These are phyloP conservation scores for Phaffia rhodozyma DNA, from an alignment of 1,284 basidiomycete genomes.

Conservation along the genomic window DNA sequence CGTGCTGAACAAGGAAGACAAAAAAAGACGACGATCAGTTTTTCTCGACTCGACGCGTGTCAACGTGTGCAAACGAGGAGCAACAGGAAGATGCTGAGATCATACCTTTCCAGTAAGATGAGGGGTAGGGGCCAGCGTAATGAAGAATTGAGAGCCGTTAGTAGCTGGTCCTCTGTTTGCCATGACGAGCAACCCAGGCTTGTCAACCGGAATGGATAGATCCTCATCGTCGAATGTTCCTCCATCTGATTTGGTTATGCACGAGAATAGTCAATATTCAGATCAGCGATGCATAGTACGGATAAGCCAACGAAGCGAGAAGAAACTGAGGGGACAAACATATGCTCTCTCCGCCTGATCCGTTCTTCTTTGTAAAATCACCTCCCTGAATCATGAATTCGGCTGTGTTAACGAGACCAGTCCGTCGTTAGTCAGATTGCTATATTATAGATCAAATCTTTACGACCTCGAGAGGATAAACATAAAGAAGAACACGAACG, in stretches of 20 bases:
- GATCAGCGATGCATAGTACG: not conserved
- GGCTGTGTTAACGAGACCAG: not conserved
- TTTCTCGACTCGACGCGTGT: too few relatives aligned
- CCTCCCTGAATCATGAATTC: slow-evolving; percentile 38
- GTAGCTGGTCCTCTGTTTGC: slow-evolving; percentile 50
- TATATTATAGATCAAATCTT: not conserved
- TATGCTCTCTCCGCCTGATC: slow-evolving; percentile 41
- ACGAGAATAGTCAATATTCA: not conserved
- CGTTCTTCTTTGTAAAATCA: slow-evolving; percentile 44
- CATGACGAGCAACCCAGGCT: slow-evolving; percentile 44
- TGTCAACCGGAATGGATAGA: slow-evolving; percentile 32
- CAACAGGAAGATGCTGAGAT: not conserved
- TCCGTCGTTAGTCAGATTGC: slow-evolving; percentile 13
- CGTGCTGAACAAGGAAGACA: slow-evolving; percentile 14
- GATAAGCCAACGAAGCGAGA: not conserved
- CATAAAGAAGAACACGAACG: slow-evolving; percentile 24
- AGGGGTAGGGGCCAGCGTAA: slow-evolving; percentile 30
- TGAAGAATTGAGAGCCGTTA: slow-evolving; percentile 44
- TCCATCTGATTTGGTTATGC: slow-evolving; percentile 22
- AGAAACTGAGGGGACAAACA: slow-evolving; percentile 16
- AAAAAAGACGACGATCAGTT: not conserved
- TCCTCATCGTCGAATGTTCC: slow-evolving; percentile 34
- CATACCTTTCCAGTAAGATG: slow-evolving; percentile 38
- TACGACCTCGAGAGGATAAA: not conserved
- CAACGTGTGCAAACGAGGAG: not conserved